Conservation (phyloP, 2,329 filamentous ascomycete species). For the Aspergillus quadricinctus region DNA sequence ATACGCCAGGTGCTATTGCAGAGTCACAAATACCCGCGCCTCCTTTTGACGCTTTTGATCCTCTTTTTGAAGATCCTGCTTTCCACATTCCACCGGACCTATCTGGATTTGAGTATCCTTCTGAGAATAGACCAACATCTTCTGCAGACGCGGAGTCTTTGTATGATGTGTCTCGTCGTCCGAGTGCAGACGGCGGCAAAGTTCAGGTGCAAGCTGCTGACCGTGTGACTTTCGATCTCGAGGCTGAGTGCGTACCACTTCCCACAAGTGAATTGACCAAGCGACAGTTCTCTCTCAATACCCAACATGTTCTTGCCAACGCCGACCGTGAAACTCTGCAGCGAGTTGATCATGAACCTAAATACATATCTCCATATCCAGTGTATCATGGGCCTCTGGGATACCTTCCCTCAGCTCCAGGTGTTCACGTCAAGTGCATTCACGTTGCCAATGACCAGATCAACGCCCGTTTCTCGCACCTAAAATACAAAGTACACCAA, state of each 20-base stretch:
- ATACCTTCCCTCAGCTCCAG: conserved; percentile 28
- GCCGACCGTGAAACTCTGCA: conserved; percentile 21
- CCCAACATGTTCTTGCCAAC: conserved; percentile 19
- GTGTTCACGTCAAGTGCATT: conserved; percentile 24
- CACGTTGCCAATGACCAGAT: conserved; percentile 21
- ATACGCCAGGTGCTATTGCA: conserved; percentile 14
- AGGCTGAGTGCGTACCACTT: background rate
- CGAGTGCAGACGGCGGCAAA: background rate
- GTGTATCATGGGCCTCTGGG: conserved; percentile 20
- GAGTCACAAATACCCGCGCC: conserved; percentile 14
- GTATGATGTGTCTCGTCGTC: background rate
- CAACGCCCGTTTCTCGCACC: conserved; percentile 17
- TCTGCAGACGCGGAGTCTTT: background rate
- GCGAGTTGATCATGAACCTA: conserved; percentile 12
- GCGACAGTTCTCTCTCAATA: conserved; percentile 17
- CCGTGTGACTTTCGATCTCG: too few species aligned
- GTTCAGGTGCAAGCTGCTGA: background rate
- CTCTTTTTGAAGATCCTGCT: conserved; percentile 13
- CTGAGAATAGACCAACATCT: background rate
- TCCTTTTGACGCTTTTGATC: conserved; percentile 18
- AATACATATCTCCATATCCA: conserved; percentile 32
- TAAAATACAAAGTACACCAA: conserved; percentile 19
- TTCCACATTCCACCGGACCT: conserved; percentile 7
- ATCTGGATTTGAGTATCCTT: background rate
- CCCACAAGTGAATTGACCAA: conserved; percentile 18